Evolutionary conservation across 2,329 filamentous ascomycete species (phyloP), one percentile per base, ranked within the genome.

Genomic region (Taxawa tesnikishii): DNA sequence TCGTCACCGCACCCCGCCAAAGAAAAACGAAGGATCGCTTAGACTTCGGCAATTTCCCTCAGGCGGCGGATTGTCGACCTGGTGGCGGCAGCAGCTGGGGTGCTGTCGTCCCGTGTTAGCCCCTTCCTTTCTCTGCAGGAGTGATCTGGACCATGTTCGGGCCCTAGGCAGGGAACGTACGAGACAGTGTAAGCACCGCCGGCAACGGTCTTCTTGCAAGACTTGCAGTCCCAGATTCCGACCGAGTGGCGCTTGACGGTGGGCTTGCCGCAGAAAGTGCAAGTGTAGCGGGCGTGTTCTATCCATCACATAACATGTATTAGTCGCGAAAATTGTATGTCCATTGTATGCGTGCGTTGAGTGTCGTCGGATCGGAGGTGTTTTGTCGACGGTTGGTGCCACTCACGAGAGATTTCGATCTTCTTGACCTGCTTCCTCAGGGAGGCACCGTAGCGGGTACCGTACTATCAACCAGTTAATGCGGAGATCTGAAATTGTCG

Each of bases 381-480:
- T n/a, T n/a, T n/a, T n/a, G n/a, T n/a, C n/a, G n/a, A n/a, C n/a
- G n/a, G n/a, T n/a, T n/a, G n/a, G n/a, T n/a, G n/a, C n/a, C n/a
- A 23, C 19, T 23, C 8, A 69, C 96, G 90, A 57, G 83, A 83
- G 65, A 96, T 83, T 80, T 96, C 90, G 81, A 94, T 94, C 83
- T 94, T 94, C 84, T 96, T 96, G 61, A 90, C 80, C 65, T 85
- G 85, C 75, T 94, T 94, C 71, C 87, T 84, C 87, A 78, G 96
- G 58, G 90, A 96, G 63, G 90, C 88, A 87, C 88, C 90, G 69
- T 93, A 93, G 76, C 85, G 83, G 62, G 81, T 87, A 75, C 87
- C 87, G 71, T 94, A 94, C 79, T 94, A 23, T 8, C 8, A n/a
- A 23, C 8, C n/a, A 8, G 19, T 23, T 23, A 23, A n/a, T 8